Evolutionary conservation across 1,139 yeast species (phyloP), one percentile per base, ranked within the genome.

Genomic region (Geotrichum carabidarum): DNA sequence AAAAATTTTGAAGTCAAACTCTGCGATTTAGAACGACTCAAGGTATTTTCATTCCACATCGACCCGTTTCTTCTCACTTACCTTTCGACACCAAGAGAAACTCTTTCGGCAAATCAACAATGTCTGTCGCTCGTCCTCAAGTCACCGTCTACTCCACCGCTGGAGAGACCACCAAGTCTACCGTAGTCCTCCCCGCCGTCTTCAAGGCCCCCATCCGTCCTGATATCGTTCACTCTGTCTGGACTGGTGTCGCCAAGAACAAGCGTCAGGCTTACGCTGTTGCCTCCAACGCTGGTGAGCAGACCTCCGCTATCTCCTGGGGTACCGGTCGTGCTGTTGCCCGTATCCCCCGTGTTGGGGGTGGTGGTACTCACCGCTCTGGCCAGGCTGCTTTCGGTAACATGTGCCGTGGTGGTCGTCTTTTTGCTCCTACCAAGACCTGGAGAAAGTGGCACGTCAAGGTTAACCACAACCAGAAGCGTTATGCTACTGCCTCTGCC

Each of bases 281-380:
- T 71, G 85, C 98, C 71, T 90, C 84, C 76, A 88, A 89, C 80
- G 99, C 99, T 72, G 99, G 99, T 83, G 96, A 89, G 84, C 98
- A 93, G 83, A 91, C 97, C 78, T 93, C 99, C 65, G 99, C 99
- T 76, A 97, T 90, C 81, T 93, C 99, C 64, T 93, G 99, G 99
- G 99, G 99, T 89, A 94, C 99, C 71, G 99, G 99, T 85, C 91
- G 99, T 84, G 99, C 99, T 80, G 97, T 93, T 75, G 98, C 99
- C 81, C 93, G 99, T 85, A 91, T 93, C 78, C 99, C 99, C 83
- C 91, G 99, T 86, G 98, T 93, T 76, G 96, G 96, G 80, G 99
- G 99, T 83, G 91, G 96, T 77, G 99, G 99, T 87, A 93, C 99
- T 77, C 97, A 90, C 95, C 93, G 99, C 82, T 84, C 98, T 68